Conservation (phyloP, 371 early-diverging fungal species). For the Ordospora pajunii region DNA sequence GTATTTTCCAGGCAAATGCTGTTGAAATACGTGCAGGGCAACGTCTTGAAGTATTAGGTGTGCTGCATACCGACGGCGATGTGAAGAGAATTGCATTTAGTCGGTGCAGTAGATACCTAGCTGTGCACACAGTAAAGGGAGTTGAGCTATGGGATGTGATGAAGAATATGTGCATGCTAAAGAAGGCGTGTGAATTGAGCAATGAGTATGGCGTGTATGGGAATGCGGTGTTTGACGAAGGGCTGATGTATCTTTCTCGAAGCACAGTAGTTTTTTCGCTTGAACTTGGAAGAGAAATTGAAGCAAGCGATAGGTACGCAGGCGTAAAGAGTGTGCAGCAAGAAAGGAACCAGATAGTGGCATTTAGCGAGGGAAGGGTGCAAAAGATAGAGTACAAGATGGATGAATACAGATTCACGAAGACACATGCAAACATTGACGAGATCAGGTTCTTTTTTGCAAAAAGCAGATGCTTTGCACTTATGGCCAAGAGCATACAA, state of each 20-base stretch:
- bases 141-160: constrained; percentile 11
- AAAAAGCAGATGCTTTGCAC: constrained; percentile 17
- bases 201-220: background rate
- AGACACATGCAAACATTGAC: constrained; percentile 31
- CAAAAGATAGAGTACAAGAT: constrained; percentile 29
- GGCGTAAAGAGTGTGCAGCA: background rate
- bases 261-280: background rate
- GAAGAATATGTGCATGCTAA: background rate
- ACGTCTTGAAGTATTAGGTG: constrained; percentile 6
- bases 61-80: background rate
- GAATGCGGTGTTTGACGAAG: background rate
- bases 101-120: constrained; percentile 1
- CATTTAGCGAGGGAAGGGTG: constrained; percentile 24
- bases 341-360: background rate
- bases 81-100: constrained; percentile 3
- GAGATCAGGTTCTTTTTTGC: constrained; percentile 31
- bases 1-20: background rate
- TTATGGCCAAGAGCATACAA: constrained; percentile 34
- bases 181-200: background rate
- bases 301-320: background rate
- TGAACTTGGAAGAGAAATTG: background rate
- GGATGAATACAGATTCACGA: background rate
- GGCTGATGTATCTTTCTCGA: background rate
- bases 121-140: background rate
- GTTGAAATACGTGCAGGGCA: background rate